Evolutionary conservation across 2,329 filamentous ascomycete species (phyloP), one percentile per base, ranked within the genome.

Genomic region (Purpureocillium lavendulum): DNA sequence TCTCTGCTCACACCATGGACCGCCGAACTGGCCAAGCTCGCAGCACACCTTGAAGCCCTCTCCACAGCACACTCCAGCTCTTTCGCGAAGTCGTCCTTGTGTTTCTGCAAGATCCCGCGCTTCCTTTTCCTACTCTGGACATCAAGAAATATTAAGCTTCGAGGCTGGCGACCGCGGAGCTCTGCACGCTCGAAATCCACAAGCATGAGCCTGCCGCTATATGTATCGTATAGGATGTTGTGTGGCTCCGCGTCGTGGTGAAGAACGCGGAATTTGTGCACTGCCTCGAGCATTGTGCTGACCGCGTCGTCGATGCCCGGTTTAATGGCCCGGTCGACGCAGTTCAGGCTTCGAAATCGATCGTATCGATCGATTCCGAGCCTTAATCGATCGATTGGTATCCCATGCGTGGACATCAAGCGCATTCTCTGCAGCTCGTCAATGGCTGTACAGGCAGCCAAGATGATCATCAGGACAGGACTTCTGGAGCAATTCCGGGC

Each of bases 121-220:
- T 55, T 49, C 45, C 42, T 51, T 48, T 55, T 51, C 38, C 48
- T 41, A 40, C 49, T 49, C 17, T 44, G 34, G 14, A 33, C 26
- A 18, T 46, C 46, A 29, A 39, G 34, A 33, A 40, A 44, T 33
- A 55, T 52, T 5, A 31, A 36, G 18, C 45, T 38, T 13, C 57
- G 46, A 33, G 52, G 49, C 36, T 46, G 17, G 11, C 49, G 44
- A 38, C 31, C 32, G 24, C 32, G n/a, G 28, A 57, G 39, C 42
- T 52, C 33, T 7, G 57, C 49, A 24, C 44, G 45, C 40, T 59
- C 50, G 34, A 64, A 58, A 43, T 62, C 58, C 26, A 60, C 48
- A 30, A 59, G 32, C 54, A 63, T 62, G 28, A 51, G 15, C 35
- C 28, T 37, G 13, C 49, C 30, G 35, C 4, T 46, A n/a, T 33